phyloP scores from a whole-genome alignment of 2,329 filamentous ascomycete species.

The Fusarium proliferatum region DNA sequence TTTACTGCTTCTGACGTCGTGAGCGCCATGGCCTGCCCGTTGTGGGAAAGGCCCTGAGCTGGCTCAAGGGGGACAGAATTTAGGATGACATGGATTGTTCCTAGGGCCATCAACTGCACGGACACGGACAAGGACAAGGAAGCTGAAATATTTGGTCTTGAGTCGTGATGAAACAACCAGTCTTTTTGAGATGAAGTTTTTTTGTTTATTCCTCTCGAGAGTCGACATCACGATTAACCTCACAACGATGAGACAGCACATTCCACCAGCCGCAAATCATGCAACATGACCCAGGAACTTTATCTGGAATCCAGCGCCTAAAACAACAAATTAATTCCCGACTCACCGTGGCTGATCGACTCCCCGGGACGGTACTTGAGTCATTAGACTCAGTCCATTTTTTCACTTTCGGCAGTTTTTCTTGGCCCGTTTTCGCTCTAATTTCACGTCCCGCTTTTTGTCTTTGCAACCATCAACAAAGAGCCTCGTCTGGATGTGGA shows the following conservation, averaged over 20 bases:
- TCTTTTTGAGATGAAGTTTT: neutral
- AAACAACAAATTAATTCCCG: conserved; percentile 8
- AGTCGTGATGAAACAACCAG: conserved; percentile 23
- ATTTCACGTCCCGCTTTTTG: conserved; percentile 38
- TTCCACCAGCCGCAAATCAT: conserved; percentile 7
- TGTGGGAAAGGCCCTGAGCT: conserved; percentile 38
- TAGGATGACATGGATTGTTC: conserved; percentile 27
- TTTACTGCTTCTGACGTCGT: conserved; percentile 37
- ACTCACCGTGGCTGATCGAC: conserved; percentile 9
- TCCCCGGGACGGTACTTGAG: conserved; percentile 32
- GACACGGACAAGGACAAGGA: conserved; percentile 33
- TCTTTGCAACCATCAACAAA: conserved; percentile 22
- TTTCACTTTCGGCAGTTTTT: conserved; percentile 33
- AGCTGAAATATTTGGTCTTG: conserved; percentile 19
- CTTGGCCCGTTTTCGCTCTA: conserved; percentile 31
- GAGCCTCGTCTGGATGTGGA: conserved; percentile 21
- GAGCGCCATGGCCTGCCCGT: conserved; percentile 34
- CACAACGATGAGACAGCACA: neutral
- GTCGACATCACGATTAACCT: neutral
- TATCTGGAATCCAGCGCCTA: conserved; percentile 8
- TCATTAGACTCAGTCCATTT: conserved; percentile 31
- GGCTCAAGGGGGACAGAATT: conserved; percentile 40
- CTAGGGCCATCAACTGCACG: conserved; percentile 30
- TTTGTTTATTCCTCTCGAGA: neutral
- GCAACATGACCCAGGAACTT: neutral